These are phyloP conservation scores for Aspergillus saccharolyticus DNA, from an alignment of 495 filamentous ascomycete genomes.

Conservation along the genomic window DNA sequence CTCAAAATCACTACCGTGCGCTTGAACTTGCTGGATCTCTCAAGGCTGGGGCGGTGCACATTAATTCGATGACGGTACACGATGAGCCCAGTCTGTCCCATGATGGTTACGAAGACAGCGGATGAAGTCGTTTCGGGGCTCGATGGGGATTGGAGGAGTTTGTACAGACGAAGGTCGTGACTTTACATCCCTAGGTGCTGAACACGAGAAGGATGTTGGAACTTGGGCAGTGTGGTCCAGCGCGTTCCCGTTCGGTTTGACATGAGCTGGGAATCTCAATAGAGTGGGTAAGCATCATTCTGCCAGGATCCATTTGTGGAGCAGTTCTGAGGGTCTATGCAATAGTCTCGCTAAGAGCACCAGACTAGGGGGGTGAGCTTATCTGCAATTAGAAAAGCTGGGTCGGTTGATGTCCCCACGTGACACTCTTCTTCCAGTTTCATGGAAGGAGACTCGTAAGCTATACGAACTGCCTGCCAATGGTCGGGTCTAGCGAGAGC, in stretches of 20 bases:
- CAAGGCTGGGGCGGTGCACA: conserved; percentile 56
- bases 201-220: too few relatives aligned
- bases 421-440: too few relatives aligned
- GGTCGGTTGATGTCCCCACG: not conserved
- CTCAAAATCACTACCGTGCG: conserved; percentile 14
- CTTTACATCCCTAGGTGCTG: conserved; percentile 27
- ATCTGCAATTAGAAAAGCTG: not conserved
- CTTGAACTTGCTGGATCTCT: conserved; percentile 24
- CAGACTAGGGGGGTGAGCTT: not conserved
- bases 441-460: not conserved
- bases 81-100: conserved; percentile 69
- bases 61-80: conserved; percentile 74
- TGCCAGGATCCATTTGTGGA: not conserved
- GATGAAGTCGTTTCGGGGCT: conserved; percentile 57
- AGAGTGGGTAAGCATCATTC: not conserved
- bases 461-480: conserved; percentile 2
- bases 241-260: too few relatives aligned
- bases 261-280: too few relatives aligned
- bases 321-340: not conserved
- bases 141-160: conserved; percentile 56
- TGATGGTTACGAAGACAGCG: conserved; percentile 69
- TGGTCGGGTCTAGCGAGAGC: not conserved
- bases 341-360: not conserved
- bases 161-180: conserved; percentile 66
- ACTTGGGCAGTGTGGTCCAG: too few relatives aligned